Evolutionary conservation across 108 stramenopile genomes (phyloP).

Genomic region (Fistulifera solaris): DNA sequence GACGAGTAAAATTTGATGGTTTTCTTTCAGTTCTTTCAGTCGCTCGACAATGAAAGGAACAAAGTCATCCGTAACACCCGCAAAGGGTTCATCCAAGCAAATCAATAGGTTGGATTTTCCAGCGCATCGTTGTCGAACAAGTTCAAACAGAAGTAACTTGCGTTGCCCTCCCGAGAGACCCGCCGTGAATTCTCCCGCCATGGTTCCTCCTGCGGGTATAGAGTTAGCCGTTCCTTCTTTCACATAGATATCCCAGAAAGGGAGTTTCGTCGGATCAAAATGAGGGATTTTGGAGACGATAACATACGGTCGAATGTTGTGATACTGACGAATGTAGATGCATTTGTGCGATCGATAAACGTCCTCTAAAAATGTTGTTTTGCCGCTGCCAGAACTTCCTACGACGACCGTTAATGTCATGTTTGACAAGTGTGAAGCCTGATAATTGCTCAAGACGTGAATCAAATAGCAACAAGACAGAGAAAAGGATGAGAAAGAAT

Average conservation of each 20-base stretch:
- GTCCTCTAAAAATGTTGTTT: slow-evolving; percentile 62
- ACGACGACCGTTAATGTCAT: slow-evolving; percentile 1
- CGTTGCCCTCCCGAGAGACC: slow-evolving; percentile 54
- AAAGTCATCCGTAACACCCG: slow-evolving; percentile 64
- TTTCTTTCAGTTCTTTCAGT: slow-evolving; percentile 29
- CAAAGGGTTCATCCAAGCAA: slow-evolving; percentile 55
- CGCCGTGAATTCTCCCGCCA: slow-evolving; percentile 53
- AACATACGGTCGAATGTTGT: slow-evolving; percentile 53
- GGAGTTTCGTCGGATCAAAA: slow-evolving; percentile 48
- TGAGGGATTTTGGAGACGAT: slow-evolving; percentile 41
- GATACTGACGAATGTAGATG: slow-evolving; percentile 64
- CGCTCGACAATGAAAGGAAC: slow-evolving; percentile 47
- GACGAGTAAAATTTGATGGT: slow-evolving; percentile 50
- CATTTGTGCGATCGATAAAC: slow-evolving; percentile 51
- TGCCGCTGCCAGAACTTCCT: slow-evolving; percentile 24
- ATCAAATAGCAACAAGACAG: too few species aligned
- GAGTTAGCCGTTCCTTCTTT: slow-evolving; percentile 35
- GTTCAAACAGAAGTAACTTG: slow-evolving; percentile 49
- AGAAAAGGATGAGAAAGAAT: too few species aligned
- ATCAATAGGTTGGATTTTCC: slow-evolving; percentile 35
- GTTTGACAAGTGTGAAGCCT: too few species aligned
- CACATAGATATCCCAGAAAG: slow-evolving; percentile 56
- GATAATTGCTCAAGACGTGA: too few species aligned
- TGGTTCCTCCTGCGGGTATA: slow-evolving; percentile 47
- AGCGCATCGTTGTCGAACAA: slow-evolving; percentile 35